Evolutionary conservation across 306 rosid genomes (phyloP), one percentile per base, ranked within the genome.

Genomic region (Canavalia ensiformis): DNA sequence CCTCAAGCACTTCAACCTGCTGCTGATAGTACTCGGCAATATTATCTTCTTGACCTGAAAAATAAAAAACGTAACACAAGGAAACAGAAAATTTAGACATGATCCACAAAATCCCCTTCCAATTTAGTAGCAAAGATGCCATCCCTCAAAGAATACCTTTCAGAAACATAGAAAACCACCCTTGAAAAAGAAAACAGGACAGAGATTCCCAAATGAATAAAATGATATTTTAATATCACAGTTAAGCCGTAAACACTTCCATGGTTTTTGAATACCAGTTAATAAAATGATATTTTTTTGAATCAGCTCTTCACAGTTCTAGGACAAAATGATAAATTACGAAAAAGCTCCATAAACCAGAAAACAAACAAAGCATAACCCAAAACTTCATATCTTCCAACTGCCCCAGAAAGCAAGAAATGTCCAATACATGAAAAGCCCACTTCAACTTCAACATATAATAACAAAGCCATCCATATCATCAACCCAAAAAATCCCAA

Each of bases 21-120:
- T 96, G 98, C 85, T 96, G 98, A 80, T 96, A 96, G 86, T 96
- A 96, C 88, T 86, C 97, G 0, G 99, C 99, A 86, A 96, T 89
- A 60, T 88, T 75, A 86, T 93, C 97, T 81, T 92, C 99, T 34
- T 90, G 87, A 52, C 90, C 98, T 96, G 90, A 81, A 79, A 62
- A 18, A 18, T 18, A 18, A 79, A 82, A 86, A 57, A 69, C 44
- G 74, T 44, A 52, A 81, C 58, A 31, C 10, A 45, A 37, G 37
- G 1, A 4, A 34, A 56, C 58, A 9, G n/a, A 7, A 44, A 63
- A 7, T 29, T 42, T 79, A 78, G 56, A 78, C 46, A 46, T 31
- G 42, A 66, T 28, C 67, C 76, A 70, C 47, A 7, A 78, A 65
- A 72, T 49, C 68, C 51, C 59, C 30, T 8, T 31, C 35, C 41